phyloP scores from a whole-genome alignment of 129 eudicot genomes.

The Saussurea involucrata region DNA sequence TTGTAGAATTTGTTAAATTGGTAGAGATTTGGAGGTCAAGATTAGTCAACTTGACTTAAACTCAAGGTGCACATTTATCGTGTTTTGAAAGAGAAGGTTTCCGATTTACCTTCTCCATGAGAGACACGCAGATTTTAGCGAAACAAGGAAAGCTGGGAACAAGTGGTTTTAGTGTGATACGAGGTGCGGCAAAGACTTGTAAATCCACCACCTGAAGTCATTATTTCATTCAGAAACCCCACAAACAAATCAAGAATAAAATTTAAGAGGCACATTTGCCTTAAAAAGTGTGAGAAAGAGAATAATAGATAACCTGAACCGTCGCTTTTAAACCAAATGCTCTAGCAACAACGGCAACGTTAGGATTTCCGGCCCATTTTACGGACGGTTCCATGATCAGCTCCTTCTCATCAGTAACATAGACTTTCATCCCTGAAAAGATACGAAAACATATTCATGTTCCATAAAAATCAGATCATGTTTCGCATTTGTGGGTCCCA shows the following conservation, averaged over 20 bases:
- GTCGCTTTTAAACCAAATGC: slow-evolving; percentile 96
- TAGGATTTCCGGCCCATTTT: slow-evolving; percentile 98
- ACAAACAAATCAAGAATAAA: not conserved
- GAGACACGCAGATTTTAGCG: slow-evolving; percentile 79
- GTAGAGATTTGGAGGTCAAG: not conserved
- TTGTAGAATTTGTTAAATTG: not conserved
- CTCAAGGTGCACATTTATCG: not conserved
- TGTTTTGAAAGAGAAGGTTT: not conserved
- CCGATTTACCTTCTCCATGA: slow-evolving; percentile 79
- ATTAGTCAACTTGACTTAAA: not conserved
- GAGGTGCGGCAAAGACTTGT: slow-evolving; percentile 88
- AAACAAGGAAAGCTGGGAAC: slow-evolving; percentile 99
- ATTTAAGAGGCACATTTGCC: not conserved
- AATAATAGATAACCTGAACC: slow-evolving; percentile 54
- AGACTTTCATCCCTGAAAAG: slow-evolving; percentile 88
- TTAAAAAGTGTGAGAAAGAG: not conserved
- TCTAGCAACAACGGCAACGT: slow-evolving; percentile 67
- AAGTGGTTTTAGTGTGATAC: slow-evolving; percentile 88
- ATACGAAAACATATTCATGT: not conserved
- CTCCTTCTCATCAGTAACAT: slow-evolving; percentile 88
- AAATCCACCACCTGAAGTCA: slow-evolving; percentile 77
- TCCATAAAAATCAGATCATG: not conserved
- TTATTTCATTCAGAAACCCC: not conserved
- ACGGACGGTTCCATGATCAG: slow-evolving; percentile 92
- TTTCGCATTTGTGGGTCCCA: not conserved